phyloP scores from a whole-genome alignment of 2,329 filamentous ascomycete genomes.

The Capronia coronata region DNA sequence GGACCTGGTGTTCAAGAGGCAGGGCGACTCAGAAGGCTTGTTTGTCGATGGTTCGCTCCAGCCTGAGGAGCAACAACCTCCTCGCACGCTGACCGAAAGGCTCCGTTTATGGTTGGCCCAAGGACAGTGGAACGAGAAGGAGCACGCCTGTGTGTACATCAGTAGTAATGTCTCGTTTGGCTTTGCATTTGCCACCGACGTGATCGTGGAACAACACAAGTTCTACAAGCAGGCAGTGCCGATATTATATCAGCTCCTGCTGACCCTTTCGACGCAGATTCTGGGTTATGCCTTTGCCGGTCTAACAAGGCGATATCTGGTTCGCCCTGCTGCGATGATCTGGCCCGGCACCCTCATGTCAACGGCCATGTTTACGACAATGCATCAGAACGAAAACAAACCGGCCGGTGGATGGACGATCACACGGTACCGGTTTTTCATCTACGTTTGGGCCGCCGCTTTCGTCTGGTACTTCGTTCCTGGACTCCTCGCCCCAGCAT shows the following conservation, averaged over 20 bases:
- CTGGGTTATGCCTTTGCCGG: constrained; percentile 82
- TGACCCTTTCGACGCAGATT: constrained; percentile 80
- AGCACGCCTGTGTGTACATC: constrained; percentile 82
- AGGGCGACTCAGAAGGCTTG: constrained; percentile 49
- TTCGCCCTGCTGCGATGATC: constrained; percentile 81
- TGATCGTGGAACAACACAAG: constrained; percentile 79
- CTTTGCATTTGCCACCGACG: constrained; percentile 82
- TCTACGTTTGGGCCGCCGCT: constrained; percentile 61
- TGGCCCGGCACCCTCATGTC: constrained; percentile 87
- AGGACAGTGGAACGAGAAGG: constrained; percentile 79
- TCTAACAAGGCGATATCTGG: constrained; percentile 70
- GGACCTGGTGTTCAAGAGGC: constrained; percentile 63
- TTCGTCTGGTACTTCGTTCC: constrained; percentile 82
- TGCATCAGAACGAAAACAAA: constrained; percentile 79
- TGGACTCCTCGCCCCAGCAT: constrained; percentile 70
- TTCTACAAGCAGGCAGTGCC: constrained; percentile 79
- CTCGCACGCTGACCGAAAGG: constrained; percentile 31
- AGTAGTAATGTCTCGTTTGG: constrained; percentile 86
- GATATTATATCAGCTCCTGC: constrained; percentile 70
- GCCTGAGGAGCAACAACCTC: constrained; percentile 28
- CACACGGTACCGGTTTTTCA: constrained; percentile 78
- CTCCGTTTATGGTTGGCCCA: constrained; percentile 70
- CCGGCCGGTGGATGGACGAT: constrained; percentile 76
- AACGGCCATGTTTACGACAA: constrained; percentile 78
- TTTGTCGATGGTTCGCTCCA: constrained; percentile 55